Evolutionary conservation across 148 eudicot genomes (phyloP).

Genomic region (Drosera capensis): DNA sequence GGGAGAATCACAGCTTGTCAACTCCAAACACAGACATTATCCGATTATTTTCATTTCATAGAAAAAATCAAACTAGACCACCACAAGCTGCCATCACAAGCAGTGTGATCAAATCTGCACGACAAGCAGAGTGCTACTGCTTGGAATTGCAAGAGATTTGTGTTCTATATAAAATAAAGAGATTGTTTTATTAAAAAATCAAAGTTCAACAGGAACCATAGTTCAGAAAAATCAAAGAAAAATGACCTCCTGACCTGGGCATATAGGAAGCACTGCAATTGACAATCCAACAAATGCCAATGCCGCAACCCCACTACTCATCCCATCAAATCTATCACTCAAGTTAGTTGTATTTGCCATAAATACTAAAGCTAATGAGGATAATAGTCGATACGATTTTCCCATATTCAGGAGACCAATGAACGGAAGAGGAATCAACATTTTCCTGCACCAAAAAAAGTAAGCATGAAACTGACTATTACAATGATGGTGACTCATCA

Average conservation of each 20-base stretch:
- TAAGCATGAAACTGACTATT: not conserved
- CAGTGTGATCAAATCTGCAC: too few relatives aligned
- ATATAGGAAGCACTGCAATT: constrained; percentile 83
- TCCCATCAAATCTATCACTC: constrained; percentile 75
- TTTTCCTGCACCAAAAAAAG: constrained; percentile 40
- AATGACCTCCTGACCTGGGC: constrained; percentile 53
- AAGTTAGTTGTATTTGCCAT: constrained; percentile 56
- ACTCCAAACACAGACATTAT: not conserved
- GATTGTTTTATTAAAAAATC: not conserved
- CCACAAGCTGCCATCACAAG: too few relatives aligned
- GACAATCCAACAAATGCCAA: constrained; percentile 92
- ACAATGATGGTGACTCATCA: too few relatives aligned
- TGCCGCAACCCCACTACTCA: constrained; percentile 87
- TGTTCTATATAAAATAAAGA: too few relatives aligned
- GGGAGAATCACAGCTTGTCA: constrained; percentile 3
- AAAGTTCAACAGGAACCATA: not conserved
- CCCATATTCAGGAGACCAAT: constrained; percentile 72
- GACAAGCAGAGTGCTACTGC: too few relatives aligned
- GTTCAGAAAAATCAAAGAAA: too few relatives aligned
- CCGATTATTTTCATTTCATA: not conserved
- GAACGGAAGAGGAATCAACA: constrained; percentile 83
- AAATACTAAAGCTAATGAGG: constrained; percentile 55
- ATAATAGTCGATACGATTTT: constrained; percentile 40
- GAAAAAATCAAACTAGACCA: not conserved
- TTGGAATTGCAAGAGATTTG: too few relatives aligned